Evolutionary conservation across 2,329 filamentous ascomycete genomes (phyloP), one percentile per base, ranked within the genome.

Genomic region (Apiospora malaysiana): DNA sequence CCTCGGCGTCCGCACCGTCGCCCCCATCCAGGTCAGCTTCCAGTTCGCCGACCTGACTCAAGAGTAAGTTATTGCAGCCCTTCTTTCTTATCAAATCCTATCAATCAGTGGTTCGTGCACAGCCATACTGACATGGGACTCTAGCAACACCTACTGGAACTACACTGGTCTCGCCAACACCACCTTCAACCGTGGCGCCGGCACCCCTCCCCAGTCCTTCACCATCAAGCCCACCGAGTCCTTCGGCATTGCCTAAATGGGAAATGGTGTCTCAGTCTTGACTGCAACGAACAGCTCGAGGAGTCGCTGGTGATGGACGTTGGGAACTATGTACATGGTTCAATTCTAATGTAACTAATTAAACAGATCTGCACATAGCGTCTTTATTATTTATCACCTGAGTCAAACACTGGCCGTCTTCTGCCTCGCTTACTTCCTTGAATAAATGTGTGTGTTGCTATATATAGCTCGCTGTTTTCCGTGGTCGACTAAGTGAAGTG

Each of bases 101-200:
- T n/a, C 10, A 5, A 42, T 42, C 40, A 42, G 6, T 42, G 40
- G n/a, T n/a, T n/a, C 10, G 40, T 10, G 40, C 40, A 42, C 40
- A 42, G n/a, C n/a, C n/a, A 12, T 43, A 12, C 65, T n/a, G 18
- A 27, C 9, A 18, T 12, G 12, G 3, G 1, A 6, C 42, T 32
- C 3, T 21, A 68, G 66, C 66, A 47, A 47, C 43, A 47, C 66
- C 46, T 68, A 68, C 66, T 68, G 43, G 43, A 68, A 68, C 66
- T 45, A 32, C 66, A 68, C 66, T 43, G 66, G 66, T 23, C 12
- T 23, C 43, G 25, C 16, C 16, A 40, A 68, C 42, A n/a, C 66
- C 43, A 27, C 27, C 43, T 47, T 46, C 43, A 68, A 47, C 66
- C 43, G 43, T 40, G 66, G 25, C 14, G n/a, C n/a, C n/a, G 66